phyloP scores from a whole-genome alignment of 345 rosid species.

The Aegle marmelos region DNA sequence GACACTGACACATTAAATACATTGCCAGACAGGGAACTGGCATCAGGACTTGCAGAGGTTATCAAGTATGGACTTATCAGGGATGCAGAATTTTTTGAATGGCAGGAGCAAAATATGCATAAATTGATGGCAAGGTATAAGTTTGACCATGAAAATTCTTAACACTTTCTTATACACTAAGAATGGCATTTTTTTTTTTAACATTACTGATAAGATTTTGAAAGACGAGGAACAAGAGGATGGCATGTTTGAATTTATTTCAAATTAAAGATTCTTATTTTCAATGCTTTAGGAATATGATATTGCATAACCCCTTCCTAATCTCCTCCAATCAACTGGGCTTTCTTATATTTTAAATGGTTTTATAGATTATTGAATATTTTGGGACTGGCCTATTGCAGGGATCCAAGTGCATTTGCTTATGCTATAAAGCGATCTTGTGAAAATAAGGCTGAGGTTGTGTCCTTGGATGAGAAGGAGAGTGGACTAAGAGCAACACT shows the following conservation, averaged over 20 bases:
- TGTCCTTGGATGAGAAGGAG: constrained; percentile 97
- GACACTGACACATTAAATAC: constrained; percentile 91
- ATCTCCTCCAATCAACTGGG: background rate
- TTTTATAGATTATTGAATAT: background rate
- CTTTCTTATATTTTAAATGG: background rate
- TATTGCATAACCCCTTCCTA: background rate
- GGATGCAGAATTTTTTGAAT: constrained; percentile 88
- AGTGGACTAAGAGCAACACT: constrained; percentile 90
- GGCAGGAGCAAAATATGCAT: constrained; percentile 90
- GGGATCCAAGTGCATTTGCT: constrained; percentile 86
- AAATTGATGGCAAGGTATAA: constrained; percentile 74
- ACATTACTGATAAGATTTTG: background rate
- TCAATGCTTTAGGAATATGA: background rate
- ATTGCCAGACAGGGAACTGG: constrained; percentile 86
- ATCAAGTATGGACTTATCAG: constrained; percentile 95
- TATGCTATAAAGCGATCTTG: constrained; percentile 96
- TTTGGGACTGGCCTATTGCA: constrained; percentile 25
- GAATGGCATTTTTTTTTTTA: background rate
- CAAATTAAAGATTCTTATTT: background rate
- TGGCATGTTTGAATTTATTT: background rate
- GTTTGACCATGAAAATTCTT: background rate
- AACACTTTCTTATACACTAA: background rate
- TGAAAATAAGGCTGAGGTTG: constrained; percentile 97
- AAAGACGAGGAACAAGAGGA: background rate
- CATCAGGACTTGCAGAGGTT: constrained; percentile 93